These are phyloP conservation scores for Cladosporium austrohemisphaericum DNA, from an alignment of 2,329 filamentous ascomycete genomes.

Conservation along the genomic window DNA sequence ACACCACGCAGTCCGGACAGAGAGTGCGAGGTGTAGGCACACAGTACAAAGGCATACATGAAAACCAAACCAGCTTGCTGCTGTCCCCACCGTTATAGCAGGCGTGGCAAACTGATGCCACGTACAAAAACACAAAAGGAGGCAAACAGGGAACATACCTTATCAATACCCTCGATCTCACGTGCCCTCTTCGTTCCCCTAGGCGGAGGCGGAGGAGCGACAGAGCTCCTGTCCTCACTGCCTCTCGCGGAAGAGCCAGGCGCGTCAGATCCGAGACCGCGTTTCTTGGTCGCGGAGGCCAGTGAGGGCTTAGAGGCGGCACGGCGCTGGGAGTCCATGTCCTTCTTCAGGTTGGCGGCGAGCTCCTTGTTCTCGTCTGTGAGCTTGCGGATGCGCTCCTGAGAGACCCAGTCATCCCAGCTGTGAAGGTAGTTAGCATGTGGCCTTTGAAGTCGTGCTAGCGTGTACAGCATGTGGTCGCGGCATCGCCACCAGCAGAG, in stretches of 20 bases:
- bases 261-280: constrained; percentile 55
- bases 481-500: no score
- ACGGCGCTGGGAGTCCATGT: constrained; percentile 59
- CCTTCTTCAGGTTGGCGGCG: constrained; percentile 67
- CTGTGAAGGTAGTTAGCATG: constrained; percentile 39
- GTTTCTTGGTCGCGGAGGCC: constrained; percentile 50
- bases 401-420: constrained; percentile 97
- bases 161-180: constrained; percentile 73
- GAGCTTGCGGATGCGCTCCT: constrained; percentile 89
- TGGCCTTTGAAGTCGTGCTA: background rate
- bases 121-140: background rate
- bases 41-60: no score
- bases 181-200: constrained; percentile 70
- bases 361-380: constrained; percentile 93
- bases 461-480: background rate
- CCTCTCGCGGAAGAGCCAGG: constrained; percentile 54
- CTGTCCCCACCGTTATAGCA: no score
- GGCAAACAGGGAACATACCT: constrained; percentile 48
- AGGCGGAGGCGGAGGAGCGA: constrained; percentile 52
- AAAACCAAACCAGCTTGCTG: no score
- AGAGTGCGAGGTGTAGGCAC: no score
- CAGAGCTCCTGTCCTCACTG: constrained; percentile 71
- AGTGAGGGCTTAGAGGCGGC: constrained; percentile 40
- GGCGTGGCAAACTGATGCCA: background rate
- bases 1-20: no score